Percentiles rank a stretch among this genome's conserved stretches.
Conservation (phyloP, 2,329 filamentous ascomycete species). For the Clonostachys chloroleuca region DNA sequence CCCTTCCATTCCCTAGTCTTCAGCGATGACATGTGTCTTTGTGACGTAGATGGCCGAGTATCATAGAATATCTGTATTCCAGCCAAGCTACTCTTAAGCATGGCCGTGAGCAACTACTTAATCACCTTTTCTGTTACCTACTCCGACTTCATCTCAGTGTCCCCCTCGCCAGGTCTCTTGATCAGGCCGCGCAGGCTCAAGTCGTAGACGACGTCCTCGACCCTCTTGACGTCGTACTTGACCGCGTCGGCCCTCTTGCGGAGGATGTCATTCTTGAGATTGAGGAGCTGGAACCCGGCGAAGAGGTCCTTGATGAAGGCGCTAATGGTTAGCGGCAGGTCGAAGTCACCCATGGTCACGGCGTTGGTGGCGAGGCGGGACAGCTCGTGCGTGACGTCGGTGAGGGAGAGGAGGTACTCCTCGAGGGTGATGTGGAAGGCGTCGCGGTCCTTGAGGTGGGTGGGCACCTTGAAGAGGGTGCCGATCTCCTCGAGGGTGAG, state of each 20-base stretch:
- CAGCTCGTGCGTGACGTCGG: constrained; percentile 85
- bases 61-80: not conserved
- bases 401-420: constrained; percentile 89
- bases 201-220: constrained; percentile 97
- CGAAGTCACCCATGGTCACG: constrained; percentile 86
- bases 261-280: constrained; percentile 92
- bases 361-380: constrained; percentile 88
- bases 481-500: constrained; percentile 88
- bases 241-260: constrained; percentile 86
- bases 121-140: not conserved
- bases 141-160: constrained; percentile 31
- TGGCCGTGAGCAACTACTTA: no score
- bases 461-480: constrained; percentile 74
- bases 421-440: constrained; percentile 95
- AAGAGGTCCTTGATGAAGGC: constrained; percentile 93
- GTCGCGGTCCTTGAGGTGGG: constrained; percentile 86
- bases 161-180: constrained; percentile 36
- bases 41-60: not conserved
- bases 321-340: constrained; percentile 81
- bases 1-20: not conserved
- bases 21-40: no score
- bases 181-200: constrained; percentile 81
- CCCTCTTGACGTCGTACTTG: constrained; percentile 97
- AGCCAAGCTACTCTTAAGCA: no score
- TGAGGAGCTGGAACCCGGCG: constrained; percentile 93